Conservation (phyloP, 208 protist genomes). For the Histomonas meleagridis region DNA sequence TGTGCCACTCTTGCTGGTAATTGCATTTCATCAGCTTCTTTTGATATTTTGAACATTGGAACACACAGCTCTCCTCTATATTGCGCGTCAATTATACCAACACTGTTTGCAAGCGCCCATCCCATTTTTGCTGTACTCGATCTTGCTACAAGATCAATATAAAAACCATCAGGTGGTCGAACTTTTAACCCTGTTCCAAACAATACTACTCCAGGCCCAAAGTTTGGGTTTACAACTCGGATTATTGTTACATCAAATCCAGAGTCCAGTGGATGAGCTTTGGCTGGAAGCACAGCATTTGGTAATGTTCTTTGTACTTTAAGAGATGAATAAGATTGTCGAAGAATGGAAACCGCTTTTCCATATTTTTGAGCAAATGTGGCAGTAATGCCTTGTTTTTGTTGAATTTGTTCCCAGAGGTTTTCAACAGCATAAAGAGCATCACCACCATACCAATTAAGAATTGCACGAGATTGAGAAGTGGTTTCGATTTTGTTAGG, state of each 20-base stretch:
- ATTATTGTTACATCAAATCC: background rate
- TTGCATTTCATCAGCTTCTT: background rate
- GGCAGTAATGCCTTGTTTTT: background rate
- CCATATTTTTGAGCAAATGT: slow-evolving; percentile 27
- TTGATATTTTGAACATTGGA: background rate
- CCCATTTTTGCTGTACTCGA: background rate
- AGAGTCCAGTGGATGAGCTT: background rate
- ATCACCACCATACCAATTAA: background rate
- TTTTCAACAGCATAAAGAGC: background rate
- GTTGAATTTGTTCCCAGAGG: background rate
- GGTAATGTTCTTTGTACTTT: background rate
- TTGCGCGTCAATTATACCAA: slow-evolving; percentile 15
- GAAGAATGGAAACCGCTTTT: background rate
- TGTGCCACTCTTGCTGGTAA: background rate
- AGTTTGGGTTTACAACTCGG: background rate
- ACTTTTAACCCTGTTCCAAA: background rate
- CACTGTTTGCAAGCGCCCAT: background rate
- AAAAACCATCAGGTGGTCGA: background rate
- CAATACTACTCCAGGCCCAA: background rate
- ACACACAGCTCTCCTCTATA: slow-evolving; percentile 4
- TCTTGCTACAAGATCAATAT: background rate
- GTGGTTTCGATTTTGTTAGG: too few species aligned
- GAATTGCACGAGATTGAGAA: too few species aligned
- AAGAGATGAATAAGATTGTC: background rate
- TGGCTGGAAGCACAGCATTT: background rate